These are phyloP conservation scores for Ascocoryne sarcoides DNA, from an alignment of 2,329 filamentous ascomycete genomes.

Conservation along the genomic window DNA sequence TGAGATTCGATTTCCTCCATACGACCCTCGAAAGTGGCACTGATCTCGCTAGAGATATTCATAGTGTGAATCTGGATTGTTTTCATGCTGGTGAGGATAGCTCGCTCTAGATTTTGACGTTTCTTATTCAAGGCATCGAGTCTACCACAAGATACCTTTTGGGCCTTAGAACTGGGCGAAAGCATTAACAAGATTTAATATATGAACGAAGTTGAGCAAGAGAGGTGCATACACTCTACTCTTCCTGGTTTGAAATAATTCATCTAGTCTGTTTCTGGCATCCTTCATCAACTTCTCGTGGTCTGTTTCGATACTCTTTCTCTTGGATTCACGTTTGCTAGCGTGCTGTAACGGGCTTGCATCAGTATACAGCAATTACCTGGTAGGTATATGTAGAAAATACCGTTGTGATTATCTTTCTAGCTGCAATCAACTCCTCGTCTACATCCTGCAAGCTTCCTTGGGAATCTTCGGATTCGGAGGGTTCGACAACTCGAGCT, in stretches of 20 bases:
- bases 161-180: constrained; percentile 15
- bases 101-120: constrained; percentile 20
- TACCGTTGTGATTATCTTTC: constrained; percentile 15
- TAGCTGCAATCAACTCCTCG: constrained; percentile 13
- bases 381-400: no score
- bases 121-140: constrained; percentile 23
- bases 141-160: constrained; percentile 16
- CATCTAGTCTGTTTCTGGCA: constrained; percentile 16
- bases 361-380: no score
- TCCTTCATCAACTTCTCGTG: constrained; percentile 20
- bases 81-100: constrained; percentile 23
- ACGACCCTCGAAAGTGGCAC: constrained; percentile 19
- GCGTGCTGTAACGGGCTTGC: constrained; percentile 20
- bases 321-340: constrained; percentile 21
- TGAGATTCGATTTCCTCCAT: constrained; percentile 19
- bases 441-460: constrained; percentile 11
- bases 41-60: constrained; percentile 21
- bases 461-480: constrained; percentile 11
- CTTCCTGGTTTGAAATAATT: constrained; percentile 16
- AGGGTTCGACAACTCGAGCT: constrained; percentile 1
- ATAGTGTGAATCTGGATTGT: constrained; percentile 17
- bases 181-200: constrained; percentile 2
- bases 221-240: constrained; percentile 20
- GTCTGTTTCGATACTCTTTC: constrained; percentile 21
- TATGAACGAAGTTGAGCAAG: background rate